Conservation (phyloP, 345 rosid species). For the Lenwebbia sp. region DNA sequence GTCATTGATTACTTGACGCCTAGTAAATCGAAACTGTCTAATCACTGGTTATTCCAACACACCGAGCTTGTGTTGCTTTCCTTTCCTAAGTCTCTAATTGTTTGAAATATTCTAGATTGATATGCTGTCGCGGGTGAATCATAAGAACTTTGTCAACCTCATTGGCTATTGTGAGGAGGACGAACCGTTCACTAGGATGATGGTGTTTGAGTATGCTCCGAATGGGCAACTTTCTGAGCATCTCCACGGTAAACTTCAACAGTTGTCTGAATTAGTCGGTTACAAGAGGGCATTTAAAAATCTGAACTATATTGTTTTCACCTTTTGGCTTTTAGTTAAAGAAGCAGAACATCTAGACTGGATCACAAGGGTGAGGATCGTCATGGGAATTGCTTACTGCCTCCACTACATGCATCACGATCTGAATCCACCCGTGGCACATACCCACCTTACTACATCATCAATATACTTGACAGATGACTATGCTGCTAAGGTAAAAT, state of each 20-base stretch:
- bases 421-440: slow-evolving; percentile 65
- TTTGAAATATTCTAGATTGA: slow-evolving; percentile 38
- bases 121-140: slow-evolving; percentile 68
- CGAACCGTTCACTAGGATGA: slow-evolving; percentile 87
- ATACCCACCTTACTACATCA: slow-evolving; percentile 29
- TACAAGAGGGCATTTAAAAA: background rate
- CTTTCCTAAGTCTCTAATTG: background rate
- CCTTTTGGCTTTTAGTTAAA: slow-evolving; percentile 6
- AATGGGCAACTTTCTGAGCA: slow-evolving; percentile 84
- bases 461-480: slow-evolving; percentile 68
- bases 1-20: background rate
- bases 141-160: slow-evolving; percentile 89
- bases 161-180: slow-evolving; percentile 83
- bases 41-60: background rate
- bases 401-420: slow-evolving; percentile 88
- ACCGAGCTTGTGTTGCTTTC: background rate
- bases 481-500: slow-evolving; percentile 82
- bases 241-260: slow-evolving; percentile 52
- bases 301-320: background rate
- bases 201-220: slow-evolving; percentile 98
- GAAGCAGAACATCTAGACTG: slow-evolving; percentile 95
- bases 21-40: background rate
- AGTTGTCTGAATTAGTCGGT: background rate
- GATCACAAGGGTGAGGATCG: slow-evolving; percentile 70
- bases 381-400: slow-evolving; percentile 90